A percentile compares a stretch with the other conserved stretches of the same genome.
These are phyloP conservation scores for Tephrocybe sp. DNA, from an alignment of 768 basidiomycete species.

Conservation along the genomic window DNA sequence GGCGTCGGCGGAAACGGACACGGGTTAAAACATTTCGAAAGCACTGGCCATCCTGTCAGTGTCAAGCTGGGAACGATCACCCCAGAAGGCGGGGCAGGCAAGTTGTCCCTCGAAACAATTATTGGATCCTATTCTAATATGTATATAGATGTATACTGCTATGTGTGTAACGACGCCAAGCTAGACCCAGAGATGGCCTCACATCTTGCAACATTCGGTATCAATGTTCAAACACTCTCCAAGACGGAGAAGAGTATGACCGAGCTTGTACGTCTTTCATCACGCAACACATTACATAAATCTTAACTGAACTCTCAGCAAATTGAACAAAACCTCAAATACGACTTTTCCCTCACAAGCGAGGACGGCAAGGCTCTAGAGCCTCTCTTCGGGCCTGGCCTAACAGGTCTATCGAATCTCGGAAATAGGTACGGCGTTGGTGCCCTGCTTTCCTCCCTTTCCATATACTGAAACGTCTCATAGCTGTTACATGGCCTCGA, in stretches of 20 bases:
- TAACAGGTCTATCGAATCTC: constrained; percentile 89
- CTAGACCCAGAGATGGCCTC: constrained; percentile 69
- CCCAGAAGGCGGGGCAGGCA: constrained; percentile 88
- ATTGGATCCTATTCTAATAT: too few relatives aligned
- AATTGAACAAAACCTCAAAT: constrained; percentile 94
- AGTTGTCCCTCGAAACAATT: too few relatives aligned
- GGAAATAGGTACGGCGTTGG: constrained; percentile 69
- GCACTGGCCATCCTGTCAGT: constrained; percentile 72
- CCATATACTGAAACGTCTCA: neutral
- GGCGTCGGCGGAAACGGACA: constrained; percentile 87
- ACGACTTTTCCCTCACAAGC: constrained; percentile 87
- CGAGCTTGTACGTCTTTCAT: constrained; percentile 62
- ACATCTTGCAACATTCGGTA: constrained; percentile 83
- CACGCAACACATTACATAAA: neutral
- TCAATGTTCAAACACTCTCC: constrained; percentile 73
- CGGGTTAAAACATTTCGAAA: constrained; percentile 73
- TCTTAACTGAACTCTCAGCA: constrained; percentile 45
- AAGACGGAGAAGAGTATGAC: constrained; percentile 98
- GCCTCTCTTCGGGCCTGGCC: constrained; percentile 83
- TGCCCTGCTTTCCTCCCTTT: neutral
- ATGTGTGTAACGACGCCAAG: constrained; percentile 81
- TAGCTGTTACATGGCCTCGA: constrained; percentile 97
- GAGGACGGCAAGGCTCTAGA: constrained; percentile 86
- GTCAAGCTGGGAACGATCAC: constrained; percentile 97
- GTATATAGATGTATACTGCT: constrained; percentile 84